Evolutionary conservation across 2,329 filamentous ascomycete genomes (phyloP), one percentile per base, ranked within the genome.

Genomic region (Exophiala alcalophila): DNA sequence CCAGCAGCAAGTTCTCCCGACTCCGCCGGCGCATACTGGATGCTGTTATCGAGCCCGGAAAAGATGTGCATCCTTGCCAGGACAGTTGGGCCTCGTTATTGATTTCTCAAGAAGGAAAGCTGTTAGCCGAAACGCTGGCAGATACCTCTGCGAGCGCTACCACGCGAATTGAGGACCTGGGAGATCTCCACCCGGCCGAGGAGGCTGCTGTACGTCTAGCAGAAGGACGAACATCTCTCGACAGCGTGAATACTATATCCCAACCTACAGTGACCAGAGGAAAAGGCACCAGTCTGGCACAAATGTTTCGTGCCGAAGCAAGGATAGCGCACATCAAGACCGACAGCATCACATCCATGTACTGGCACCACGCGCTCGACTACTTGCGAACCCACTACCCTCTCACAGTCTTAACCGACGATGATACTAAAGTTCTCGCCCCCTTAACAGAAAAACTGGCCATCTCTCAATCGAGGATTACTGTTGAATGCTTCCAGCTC

Each of bases 331-430:
- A 44, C 33, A 42, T 46, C 19, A 44, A 48, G 28, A 46, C 40
- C 15, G 50, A 56, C 29, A 46, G 44, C n/a, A 38, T 49, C 14
- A 41, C 38, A 18, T 42, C 49, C 5, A 34, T 56, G 34, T 56
- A 50, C 30, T 95, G 91, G 69, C 91, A 86, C 81, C 85, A 83
- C 60, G 89, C 87, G 0, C 68, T 91, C 19, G 80, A 86, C 47
- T 83, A 88, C 49, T 73, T 94, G 12, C 78, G 80, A 18, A 37
- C 54, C 74, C 74, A 40, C 64, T 85, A 42, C 72, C 70, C 28
- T 81, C 77, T 11, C 69, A 76, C 5, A 82, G 74, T 7, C 45
- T 26, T 51, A 42, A 63, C 39, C 64, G 76, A 40, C 74, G 88
- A 59, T 79, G 85, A 20, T 86, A 86, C 64, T 72, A 85, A 24